These are phyloP conservation scores for Pseudopithomyces maydicus DNA, from an alignment of 2,329 filamentous ascomycete genomes.

Conservation along the genomic window DNA sequence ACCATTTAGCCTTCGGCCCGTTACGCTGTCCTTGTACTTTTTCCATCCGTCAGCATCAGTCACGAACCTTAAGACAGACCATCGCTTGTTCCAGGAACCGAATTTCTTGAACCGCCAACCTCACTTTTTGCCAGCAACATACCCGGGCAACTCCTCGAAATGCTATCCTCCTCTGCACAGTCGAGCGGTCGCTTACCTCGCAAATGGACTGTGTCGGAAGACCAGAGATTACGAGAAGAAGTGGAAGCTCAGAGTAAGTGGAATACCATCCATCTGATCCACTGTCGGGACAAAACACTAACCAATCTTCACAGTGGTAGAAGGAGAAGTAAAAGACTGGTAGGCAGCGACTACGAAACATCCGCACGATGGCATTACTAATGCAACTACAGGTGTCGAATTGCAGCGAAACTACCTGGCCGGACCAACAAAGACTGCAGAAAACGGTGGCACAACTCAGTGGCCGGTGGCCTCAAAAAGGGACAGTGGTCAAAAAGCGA, in stretches of 20 bases:
- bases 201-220: conserved; percentile 33
- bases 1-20: neutral
- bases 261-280: neutral
- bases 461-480: conserved; percentile 46
- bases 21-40: neutral
- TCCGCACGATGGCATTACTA: neutral
- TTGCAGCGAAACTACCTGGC: conserved; percentile 45
- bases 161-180: conserved; percentile 14
- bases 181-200: conserved; percentile 29
- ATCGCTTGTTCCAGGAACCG: neutral
- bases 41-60: neutral
- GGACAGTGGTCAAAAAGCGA: conserved; percentile 48
- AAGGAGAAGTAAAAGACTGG: conserved; percentile 36
- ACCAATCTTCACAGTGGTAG: conserved; percentile 6
- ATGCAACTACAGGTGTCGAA: conserved; percentile 32
- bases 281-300: neutral
- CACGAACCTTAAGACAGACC: neutral
- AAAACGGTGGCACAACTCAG: conserved; percentile 50
- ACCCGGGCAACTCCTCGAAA: neutral
- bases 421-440: conserved; percentile 53
- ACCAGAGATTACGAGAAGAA: conserved; percentile 29
- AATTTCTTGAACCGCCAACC: neutral
- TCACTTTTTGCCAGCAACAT: neutral
- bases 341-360: neutral
- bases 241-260: conserved; percentile 28